These are phyloP conservation scores for Tritrichomonas foetus DNA, from an alignment of 208 protist genomes.

Conservation along the genomic window DNA sequence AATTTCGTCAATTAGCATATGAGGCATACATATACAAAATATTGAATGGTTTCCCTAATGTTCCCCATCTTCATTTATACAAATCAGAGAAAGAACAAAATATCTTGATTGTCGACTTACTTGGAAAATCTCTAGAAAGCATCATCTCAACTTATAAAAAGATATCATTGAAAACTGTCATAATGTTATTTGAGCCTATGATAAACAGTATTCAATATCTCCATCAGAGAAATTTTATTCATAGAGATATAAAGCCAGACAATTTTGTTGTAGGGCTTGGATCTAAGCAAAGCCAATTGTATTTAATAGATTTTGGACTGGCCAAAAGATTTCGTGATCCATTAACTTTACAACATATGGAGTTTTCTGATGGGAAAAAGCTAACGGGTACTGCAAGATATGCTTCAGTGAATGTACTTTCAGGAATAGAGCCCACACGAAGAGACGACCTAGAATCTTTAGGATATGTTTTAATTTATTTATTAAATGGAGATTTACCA, in stretches of 20 bases:
- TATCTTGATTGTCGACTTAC: conserved; percentile 94
- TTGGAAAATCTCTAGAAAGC: conserved; percentile 92
- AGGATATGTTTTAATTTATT: conserved; percentile 98
- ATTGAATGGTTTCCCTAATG: conserved; percentile 71
- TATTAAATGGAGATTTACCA: conserved; percentile 89
- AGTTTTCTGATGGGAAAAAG: conserved; percentile 73
- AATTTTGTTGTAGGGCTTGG: conserved; percentile 94
- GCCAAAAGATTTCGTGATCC: conserved; percentile 96
- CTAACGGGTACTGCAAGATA: conserved; percentile 91
- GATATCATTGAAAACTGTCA: conserved; percentile 94
- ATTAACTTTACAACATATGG: conserved; percentile 94
- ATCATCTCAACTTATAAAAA: conserved; percentile 81
- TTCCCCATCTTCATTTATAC: conserved; percentile 84
- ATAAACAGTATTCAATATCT: conserved; percentile 84
- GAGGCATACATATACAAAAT: conserved; percentile 87
- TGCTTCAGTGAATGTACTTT: conserved; percentile 97
- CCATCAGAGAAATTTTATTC: conserved; percentile 84
- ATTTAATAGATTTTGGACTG: conserved; percentile 67
- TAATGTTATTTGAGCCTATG: conserved; percentile 94
- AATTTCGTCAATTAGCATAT: conserved; percentile 89
- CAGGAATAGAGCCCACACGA: conserved; percentile 85
- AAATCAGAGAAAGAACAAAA: conserved; percentile 89
- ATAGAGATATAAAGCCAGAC: too few species aligned
- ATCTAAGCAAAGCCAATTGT: conserved; percentile 61
- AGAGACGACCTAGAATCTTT: conserved; percentile 79